Evolutionary conservation across 225 moss, liverwort and hornwort genomes (phyloP), one percentile per base, ranked within the genome.

Genomic region (Pleurozium schreberi): DNA sequence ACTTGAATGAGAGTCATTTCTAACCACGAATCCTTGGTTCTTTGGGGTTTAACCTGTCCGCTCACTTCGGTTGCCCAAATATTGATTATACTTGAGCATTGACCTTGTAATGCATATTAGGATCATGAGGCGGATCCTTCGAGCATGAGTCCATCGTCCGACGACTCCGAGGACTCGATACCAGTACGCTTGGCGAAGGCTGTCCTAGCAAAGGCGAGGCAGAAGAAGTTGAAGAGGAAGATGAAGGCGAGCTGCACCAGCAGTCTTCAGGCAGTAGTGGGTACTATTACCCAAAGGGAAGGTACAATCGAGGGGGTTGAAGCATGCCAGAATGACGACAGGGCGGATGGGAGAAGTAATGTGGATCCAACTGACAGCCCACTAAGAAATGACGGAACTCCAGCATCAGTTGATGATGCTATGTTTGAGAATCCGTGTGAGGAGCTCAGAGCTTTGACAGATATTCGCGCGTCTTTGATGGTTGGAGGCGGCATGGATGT

Each of bases 111-210:
- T 86, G 79, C 80, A 91, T 86, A 87, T 89, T 81, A 91, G 84
- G 53, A 47, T 88, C 47, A 73, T 66, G 76, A 77, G 31, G 74
- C 34, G 59, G 84, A 91, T 55, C 90, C 65, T 55, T 83, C 89
- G 84, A 47, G 65, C 42, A 53, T 53, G 75, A 91, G 88, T 67
- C 66, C 61, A 55, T 84, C 92, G 33, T 89, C 92, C 65, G 81
- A 82, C 60, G 75, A 90, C 78, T 90, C 86, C 21, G 88, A 87
- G 49, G 90, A 89, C 74, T 90, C 89, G n/a, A n/a, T 85, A 42
- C 60, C 84, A 85, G 87, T 92, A 43, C 94, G 87, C 66, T 81
- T 94, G 82, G 90, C 91, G 52, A 91, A 94, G 85, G 74, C 88
- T 50, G 63, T 92, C 28, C 78, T 94, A 68, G 87, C 83, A 19